phyloP scores from a whole-genome alignment of 768 basidiomycete genomes.

The Dendrothele bispora region DNA sequence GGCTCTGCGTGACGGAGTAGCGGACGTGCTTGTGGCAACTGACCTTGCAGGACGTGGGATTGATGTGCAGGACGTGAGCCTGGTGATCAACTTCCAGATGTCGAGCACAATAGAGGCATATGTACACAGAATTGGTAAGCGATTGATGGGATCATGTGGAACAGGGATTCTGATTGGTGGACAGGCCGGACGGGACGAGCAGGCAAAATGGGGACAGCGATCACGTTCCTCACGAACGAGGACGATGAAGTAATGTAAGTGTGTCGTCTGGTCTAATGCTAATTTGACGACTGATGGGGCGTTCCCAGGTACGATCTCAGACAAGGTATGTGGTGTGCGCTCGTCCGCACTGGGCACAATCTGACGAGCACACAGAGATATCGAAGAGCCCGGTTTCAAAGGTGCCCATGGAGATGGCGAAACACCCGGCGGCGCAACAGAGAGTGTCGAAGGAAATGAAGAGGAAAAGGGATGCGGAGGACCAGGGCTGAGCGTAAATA shows the following conservation, averaged over 20 bases:
- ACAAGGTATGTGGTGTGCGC: slow-evolving; percentile 53
- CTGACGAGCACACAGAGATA: slow-evolving; percentile 71
- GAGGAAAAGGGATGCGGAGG: slow-evolving; percentile 84
- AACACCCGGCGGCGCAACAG: slow-evolving; percentile 90
- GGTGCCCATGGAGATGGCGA: slow-evolving; percentile 82
- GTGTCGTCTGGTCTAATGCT: slow-evolving; percentile 14
- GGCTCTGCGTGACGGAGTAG: slow-evolving; percentile 79
- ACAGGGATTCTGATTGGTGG: slow-evolving; percentile 4
- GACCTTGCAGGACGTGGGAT: slow-evolving; percentile 98
- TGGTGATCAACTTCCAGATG: slow-evolving; percentile 99
- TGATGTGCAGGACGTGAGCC: slow-evolving; percentile 93
- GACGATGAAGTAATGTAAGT: slow-evolving; percentile 96
- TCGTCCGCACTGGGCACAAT: slow-evolving; percentile 2
- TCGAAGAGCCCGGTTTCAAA: slow-evolving; percentile 93
- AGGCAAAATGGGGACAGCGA: slow-evolving; percentile 89
- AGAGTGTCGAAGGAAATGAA: slow-evolving; percentile 94
- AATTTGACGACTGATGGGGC: slow-evolving; percentile 13
- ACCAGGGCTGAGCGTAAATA: slow-evolving; percentile 45
- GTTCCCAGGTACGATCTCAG: slow-evolving; percentile 86
- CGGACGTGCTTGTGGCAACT: slow-evolving; percentile 92
- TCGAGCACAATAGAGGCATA: slow-evolving; percentile 94
- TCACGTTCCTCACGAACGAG: slow-evolving; percentile 95
- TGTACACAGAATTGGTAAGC: slow-evolving; percentile 93
- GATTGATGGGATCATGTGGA: slow-evolving; percentile 5
- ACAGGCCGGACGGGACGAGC: slow-evolving; percentile 97